A percentile compares a stretch with the other conserved stretches of the same genome.
phyloP scores from a whole-genome alignment of 2,329 filamentous ascomycete genomes.

The Metarhizium brunneum region DNA sequence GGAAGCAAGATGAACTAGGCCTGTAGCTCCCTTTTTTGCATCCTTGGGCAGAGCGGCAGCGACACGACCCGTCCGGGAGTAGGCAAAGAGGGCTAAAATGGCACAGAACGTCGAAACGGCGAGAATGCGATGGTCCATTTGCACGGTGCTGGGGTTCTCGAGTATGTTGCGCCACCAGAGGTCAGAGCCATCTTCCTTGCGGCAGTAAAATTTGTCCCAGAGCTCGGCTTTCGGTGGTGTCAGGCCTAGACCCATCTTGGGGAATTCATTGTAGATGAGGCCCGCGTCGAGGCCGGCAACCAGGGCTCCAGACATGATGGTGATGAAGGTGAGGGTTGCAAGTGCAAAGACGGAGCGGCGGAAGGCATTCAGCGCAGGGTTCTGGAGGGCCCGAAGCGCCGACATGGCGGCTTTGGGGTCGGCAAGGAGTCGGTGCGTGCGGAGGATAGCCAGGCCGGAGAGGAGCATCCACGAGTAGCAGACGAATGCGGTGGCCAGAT shows the following conservation, averaged over 20 bases:
- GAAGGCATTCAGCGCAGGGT: constrained; percentile 63
- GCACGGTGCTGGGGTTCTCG: constrained; percentile 91
- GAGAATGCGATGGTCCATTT: constrained; percentile 89
- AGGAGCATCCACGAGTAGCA: constrained; percentile 94
- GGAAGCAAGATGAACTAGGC: constrained; percentile 72
- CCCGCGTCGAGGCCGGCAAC: constrained; percentile 94
- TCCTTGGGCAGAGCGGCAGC: constrained; percentile 49
- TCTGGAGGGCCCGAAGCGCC: constrained; percentile 51
- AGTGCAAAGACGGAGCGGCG: constrained; percentile 63
- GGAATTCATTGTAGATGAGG: constrained; percentile 98
- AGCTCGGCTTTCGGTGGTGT: constrained; percentile 76
- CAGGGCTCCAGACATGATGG: constrained; percentile 86
- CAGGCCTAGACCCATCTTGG: constrained; percentile 81
- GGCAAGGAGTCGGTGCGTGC: constrained; percentile 61
- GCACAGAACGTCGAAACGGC: constrained; percentile 82
- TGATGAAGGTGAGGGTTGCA: constrained; percentile 70
- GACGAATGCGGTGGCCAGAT: constrained; percentile 81
- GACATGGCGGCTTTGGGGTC: constrained; percentile 55
- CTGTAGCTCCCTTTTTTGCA: constrained; percentile 61
- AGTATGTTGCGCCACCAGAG: constrained; percentile 96
- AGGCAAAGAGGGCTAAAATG: constrained; percentile 72
- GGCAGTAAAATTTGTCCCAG: constrained; percentile 77
- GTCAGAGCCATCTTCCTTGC: constrained; percentile 68
- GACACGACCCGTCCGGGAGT: constrained; percentile 57
- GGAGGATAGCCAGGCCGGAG: constrained; percentile 76